Evolutionary conservation across 306 rosid genomes (phyloP).

Genomic region (Inga oerstediana): DNA sequence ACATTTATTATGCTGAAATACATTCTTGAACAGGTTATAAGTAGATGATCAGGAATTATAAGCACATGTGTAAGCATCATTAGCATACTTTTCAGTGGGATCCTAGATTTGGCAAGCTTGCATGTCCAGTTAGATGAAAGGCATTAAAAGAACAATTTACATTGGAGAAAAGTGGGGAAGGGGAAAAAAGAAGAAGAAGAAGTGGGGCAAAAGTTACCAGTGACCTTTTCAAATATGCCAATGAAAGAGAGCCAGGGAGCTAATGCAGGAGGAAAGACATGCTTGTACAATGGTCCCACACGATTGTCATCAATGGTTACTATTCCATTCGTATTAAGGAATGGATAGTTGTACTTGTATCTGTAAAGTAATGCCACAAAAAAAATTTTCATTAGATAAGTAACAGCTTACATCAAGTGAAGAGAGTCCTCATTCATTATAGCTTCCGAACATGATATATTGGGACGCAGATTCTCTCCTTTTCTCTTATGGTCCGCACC

Average conservation of each 20-base stretch:
- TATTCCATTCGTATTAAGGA: constrained; percentile 41
- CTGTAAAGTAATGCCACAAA: constrained; percentile 30
- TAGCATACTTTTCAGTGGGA: background rate
- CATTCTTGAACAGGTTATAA: background rate
- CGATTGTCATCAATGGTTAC: constrained; percentile 43
- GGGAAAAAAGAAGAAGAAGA: background rate
- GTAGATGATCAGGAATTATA: background rate
- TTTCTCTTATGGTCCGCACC: too few species aligned
- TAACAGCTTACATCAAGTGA: background rate
- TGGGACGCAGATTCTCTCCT: too few species aligned
- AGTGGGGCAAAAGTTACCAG: background rate
- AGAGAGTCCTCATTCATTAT: background rate
- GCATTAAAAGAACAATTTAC: background rate
- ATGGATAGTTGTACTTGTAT: constrained; percentile 41
- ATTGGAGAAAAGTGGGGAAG: background rate
- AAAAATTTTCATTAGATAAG: background rate
- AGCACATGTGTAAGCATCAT: background rate
- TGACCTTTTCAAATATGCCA: constrained; percentile 36
- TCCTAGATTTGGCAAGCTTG: background rate
- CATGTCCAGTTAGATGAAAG: background rate
- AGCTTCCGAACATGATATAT: background rate
- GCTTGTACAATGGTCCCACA: constrained; percentile 52
- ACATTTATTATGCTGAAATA: background rate
- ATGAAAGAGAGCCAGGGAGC: constrained; percentile 49
- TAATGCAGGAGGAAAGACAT: constrained; percentile 47